A percentile compares a stretch with the other conserved stretches of the same genome.
phyloP scores from a whole-genome alignment of 306 rosid species.

The Prunus armeniaca region DNA sequence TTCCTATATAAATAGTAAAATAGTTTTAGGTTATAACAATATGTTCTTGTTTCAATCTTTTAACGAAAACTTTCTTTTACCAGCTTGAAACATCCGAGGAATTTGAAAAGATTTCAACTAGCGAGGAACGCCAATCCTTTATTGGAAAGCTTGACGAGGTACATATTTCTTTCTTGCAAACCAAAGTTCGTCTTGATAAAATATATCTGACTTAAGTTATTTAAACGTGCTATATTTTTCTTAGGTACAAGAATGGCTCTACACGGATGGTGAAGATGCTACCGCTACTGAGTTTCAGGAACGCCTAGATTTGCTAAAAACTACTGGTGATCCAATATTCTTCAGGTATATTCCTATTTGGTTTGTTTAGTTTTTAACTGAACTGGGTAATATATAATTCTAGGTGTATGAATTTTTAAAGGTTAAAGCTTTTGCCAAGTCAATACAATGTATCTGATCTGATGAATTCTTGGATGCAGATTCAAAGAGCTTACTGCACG shows the following conservation, averaged over 20 bases:
- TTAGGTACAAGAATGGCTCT: constrained; percentile 97
- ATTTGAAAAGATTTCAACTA: constrained; percentile 61
- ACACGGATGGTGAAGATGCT: constrained; percentile 97
- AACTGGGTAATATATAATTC: not conserved
- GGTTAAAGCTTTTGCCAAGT: not conserved
- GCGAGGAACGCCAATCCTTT: constrained; percentile 70
- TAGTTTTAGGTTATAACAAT: not conserved
- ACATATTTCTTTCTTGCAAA: constrained; percentile 24
- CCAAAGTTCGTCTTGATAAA: not conserved
- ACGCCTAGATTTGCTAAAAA: constrained; percentile 65
- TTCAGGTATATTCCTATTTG: constrained; percentile 53
- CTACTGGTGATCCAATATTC: constrained; percentile 83
- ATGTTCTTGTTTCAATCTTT: constrained; percentile 7
- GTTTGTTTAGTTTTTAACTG: not conserved
- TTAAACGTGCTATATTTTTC: constrained; percentile 21
- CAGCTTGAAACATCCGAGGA: constrained; percentile 86
- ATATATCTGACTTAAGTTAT: not conserved
- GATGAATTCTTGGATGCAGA: constrained; percentile 44
- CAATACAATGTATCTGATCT: constrained; percentile 26
- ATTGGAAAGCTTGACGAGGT: constrained; percentile 93
- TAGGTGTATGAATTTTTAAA: not conserved
- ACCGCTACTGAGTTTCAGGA: constrained; percentile 79
- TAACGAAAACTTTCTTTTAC: constrained; percentile 17
- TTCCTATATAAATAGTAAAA: not conserved
- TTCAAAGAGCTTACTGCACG: constrained; percentile 84